Conservation (phyloP, 163 green algal genomes). For the Chlorella variabilis region DNA sequence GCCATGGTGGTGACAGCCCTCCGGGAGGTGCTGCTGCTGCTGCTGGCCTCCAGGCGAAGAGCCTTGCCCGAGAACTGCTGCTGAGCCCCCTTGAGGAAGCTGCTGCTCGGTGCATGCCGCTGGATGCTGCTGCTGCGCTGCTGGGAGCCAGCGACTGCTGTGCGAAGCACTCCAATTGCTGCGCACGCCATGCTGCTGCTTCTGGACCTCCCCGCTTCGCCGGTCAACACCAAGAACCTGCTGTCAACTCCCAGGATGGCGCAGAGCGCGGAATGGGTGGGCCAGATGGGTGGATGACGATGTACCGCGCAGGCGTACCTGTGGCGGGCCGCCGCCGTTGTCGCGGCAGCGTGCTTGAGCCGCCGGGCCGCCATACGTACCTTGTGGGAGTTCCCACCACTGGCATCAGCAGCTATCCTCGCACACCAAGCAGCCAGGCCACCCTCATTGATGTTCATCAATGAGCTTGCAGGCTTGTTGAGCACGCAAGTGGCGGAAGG, state of each 20-base stretch:
- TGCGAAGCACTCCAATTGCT: background rate
- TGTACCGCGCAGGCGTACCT: too few relatives aligned
- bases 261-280: background rate
- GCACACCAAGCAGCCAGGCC: too few relatives aligned
- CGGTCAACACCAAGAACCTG: background rate
- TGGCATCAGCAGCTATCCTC: too few relatives aligned
- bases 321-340: too few relatives aligned
- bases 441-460: too few relatives aligned
- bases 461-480: too few relatives aligned
- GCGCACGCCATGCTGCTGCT: background rate
- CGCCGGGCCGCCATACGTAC: too few relatives aligned
- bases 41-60: slow-evolving; percentile 14
- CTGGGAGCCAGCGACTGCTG: background rate
- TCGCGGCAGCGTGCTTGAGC: too few relatives aligned
- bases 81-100: slow-evolving; percentile 28
- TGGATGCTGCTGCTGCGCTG: slow-evolving; percentile 15
- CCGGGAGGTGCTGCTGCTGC: slow-evolving; percentile 32
- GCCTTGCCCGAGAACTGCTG: slow-evolving; percentile 22
- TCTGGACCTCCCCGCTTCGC: background rate
- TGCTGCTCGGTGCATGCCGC: slow-evolving; percentile 25
- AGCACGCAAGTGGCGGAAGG: too few relatives aligned
- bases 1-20: slow-evolving; percentile 44
- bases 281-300: background rate
- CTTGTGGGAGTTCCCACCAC: too few relatives aligned
- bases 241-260: background rate